Conservation (phyloP, 495 filamentous ascomycete genomes). For the Aspergillus bridgeri region DNA sequence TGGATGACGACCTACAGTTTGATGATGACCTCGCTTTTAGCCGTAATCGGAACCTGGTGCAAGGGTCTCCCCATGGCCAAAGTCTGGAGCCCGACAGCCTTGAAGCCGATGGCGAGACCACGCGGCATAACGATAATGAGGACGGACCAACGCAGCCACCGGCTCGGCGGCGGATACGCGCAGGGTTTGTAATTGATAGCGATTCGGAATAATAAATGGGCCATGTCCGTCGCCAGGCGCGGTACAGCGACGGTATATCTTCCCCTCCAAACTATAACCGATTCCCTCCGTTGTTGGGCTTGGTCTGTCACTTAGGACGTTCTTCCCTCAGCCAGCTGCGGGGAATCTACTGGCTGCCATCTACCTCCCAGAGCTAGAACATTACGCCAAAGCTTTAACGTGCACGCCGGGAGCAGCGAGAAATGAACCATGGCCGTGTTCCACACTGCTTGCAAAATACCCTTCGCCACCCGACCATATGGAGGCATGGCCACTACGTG, state of each 20-base stretch:
- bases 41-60: conserved; percentile 22
- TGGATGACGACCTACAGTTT: conserved; percentile 35
- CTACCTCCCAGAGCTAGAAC: conserved; percentile 31
- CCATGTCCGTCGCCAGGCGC: too few relatives aligned
- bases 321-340: conserved; percentile 38
- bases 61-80: conserved; percentile 8
- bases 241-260: not conserved
- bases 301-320: conserved; percentile 42
- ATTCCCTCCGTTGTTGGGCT: conserved; percentile 24
- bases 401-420: conserved; percentile 42
- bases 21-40: conserved; percentile 39
- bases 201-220: conserved; percentile 46
- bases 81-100: conserved; percentile 6
- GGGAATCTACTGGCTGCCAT: conserved; percentile 43
- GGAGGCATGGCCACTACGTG: conserved; percentile 49
- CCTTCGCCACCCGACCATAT: conserved; percentile 77
- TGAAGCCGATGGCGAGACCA: conserved; percentile 5
- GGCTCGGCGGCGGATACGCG: conserved; percentile 38
- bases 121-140: conserved; percentile 25
- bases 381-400: conserved; percentile 21
- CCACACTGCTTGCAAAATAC: conserved; percentile 57
- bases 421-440: conserved; percentile 65
- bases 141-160: conserved; percentile 29
- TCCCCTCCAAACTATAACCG: not conserved
- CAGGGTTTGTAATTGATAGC: conserved; percentile 50